These are phyloP conservation scores for Fusarium humuli DNA, from an alignment of 2,329 filamentous ascomycete species.

Conservation along the genomic window DNA sequence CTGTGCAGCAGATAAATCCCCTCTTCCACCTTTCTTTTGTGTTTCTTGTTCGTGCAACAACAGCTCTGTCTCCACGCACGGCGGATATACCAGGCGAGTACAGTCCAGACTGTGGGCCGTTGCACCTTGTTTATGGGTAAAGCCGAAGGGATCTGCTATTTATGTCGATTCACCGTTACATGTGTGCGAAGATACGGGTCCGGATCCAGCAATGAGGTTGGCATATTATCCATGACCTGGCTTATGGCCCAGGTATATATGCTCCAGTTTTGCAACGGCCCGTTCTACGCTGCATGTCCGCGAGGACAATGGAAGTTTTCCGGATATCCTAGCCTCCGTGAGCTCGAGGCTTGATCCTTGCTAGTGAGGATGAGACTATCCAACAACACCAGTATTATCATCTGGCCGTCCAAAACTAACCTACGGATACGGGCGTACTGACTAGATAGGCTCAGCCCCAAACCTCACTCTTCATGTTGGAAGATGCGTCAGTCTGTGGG, in stretches of 20 bases:
- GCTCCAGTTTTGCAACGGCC: slow-evolving; percentile 8
- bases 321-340: slow-evolving; percentile 21
- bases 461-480: slow-evolving; percentile 19
- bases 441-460: slow-evolving; percentile 26
- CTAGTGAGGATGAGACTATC: slow-evolving; percentile 9
- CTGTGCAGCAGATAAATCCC: slow-evolving; percentile 32
- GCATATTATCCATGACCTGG: slow-evolving; percentile 31
- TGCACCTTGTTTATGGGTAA: slow-evolving; percentile 24
- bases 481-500: slow-evolving; percentile 36
- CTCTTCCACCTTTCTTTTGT: slow-evolving; percentile 25
- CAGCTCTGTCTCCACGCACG: slow-evolving; percentile 30
- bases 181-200: slow-evolving; percentile 7
- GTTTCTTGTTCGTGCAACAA: slow-evolving; percentile 38
- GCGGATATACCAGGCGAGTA: slow-evolving; percentile 26
- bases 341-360: slow-evolving; percentile 22
- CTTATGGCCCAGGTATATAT: slow-evolving; percentile 34
- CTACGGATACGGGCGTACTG: not conserved
- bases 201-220: slow-evolving; percentile 7
- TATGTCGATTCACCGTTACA: slow-evolving; percentile 18
- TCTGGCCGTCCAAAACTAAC: not conserved
- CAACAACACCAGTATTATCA: slow-evolving; percentile 8
- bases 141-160: slow-evolving; percentile 34
- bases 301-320: slow-evolving; percentile 18
- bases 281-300: slow-evolving; percentile 1
- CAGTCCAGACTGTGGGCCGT: slow-evolving; percentile 13